phyloP scores from a whole-genome alignment of 176 grass and related monocot species.

The Saccharum officinarum region DNA sequence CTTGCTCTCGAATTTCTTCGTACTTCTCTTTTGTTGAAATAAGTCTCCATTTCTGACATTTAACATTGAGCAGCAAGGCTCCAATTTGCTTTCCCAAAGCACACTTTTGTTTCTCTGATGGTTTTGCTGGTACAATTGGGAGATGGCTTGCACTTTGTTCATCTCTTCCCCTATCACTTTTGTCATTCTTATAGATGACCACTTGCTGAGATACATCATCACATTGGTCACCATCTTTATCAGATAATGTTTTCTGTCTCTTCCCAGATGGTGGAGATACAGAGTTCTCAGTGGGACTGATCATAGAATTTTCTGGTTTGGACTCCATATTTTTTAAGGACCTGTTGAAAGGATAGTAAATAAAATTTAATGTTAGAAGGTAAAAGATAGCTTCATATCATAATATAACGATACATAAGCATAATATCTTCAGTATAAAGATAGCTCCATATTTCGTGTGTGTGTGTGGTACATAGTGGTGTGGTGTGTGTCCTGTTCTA shows the following conservation, averaged over 20 bases:
- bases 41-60: constrained; percentile 74
- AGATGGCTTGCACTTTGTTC: background rate
- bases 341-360: constrained; percentile 23
- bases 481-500: background rate
- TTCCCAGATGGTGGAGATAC: background rate
- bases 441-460: background rate
- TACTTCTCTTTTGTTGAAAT: constrained; percentile 72
- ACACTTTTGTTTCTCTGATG: background rate
- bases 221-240: constrained; percentile 18
- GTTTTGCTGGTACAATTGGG: background rate
- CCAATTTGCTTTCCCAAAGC: constrained; percentile 17
- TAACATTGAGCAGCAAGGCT: constrained; percentile 60
- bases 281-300: background rate
- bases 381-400: background rate
- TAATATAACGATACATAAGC: background rate
- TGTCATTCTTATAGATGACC: background rate
- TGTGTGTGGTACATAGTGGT: background rate
- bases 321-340: constrained; percentile 2
- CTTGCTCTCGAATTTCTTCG: constrained; percentile 63
- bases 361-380: background rate
- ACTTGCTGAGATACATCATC: constrained; percentile 15
- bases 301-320: background rate
- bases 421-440: background rate
- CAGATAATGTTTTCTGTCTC: background rate
- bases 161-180: background rate